Percentiles rank a stretch among this genome's conserved stretches.
Evolutionary conservation across 2,329 filamentous ascomycete genomes (phyloP).

Genomic region (Ophiocordyceps camponoti-floridani): DNA sequence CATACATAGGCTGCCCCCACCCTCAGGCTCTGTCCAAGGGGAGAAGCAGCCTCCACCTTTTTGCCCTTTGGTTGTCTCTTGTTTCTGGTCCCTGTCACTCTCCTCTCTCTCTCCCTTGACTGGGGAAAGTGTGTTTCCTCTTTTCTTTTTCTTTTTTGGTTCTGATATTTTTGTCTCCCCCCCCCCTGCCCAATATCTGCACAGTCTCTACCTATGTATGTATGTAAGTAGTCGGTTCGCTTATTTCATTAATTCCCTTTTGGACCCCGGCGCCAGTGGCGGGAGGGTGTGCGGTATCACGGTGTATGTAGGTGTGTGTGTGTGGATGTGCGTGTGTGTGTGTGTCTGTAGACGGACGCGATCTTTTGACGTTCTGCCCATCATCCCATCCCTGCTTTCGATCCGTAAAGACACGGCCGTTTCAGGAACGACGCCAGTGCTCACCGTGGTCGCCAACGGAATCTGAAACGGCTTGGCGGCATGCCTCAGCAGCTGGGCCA

Average conservation of each 20-base stretch:
- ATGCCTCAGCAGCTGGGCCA: background rate
- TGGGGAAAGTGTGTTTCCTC: background rate
- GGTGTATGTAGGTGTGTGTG: background rate
- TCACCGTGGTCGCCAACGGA: constrained; percentile 8
- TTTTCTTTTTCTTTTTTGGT: background rate
- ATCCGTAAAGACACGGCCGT: constrained; percentile 4
- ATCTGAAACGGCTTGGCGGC: constrained; percentile 9
- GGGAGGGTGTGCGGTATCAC: background rate
- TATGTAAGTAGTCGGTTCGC: background rate
- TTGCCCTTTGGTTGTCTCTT: background rate
- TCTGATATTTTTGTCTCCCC: background rate
- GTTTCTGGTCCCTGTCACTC: background rate
- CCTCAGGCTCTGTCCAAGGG: background rate
- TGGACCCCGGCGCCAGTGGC: background rate
- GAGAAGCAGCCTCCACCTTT: background rate
- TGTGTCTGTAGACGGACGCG: background rate
- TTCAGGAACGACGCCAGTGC: constrained; percentile 12
- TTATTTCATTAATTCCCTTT: background rate
- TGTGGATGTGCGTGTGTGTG: background rate
- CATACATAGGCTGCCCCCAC: constrained; percentile 1
- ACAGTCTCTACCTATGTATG: too few species aligned
- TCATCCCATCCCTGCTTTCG: too few species aligned
- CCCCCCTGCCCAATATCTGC: background rate
- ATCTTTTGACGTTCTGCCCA: background rate
- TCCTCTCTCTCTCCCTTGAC: background rate